These are phyloP conservation scores for Leucoagaricus sp. DNA, from an alignment of 1,284 basidiomycete genomes.

Conservation along the genomic window DNA sequence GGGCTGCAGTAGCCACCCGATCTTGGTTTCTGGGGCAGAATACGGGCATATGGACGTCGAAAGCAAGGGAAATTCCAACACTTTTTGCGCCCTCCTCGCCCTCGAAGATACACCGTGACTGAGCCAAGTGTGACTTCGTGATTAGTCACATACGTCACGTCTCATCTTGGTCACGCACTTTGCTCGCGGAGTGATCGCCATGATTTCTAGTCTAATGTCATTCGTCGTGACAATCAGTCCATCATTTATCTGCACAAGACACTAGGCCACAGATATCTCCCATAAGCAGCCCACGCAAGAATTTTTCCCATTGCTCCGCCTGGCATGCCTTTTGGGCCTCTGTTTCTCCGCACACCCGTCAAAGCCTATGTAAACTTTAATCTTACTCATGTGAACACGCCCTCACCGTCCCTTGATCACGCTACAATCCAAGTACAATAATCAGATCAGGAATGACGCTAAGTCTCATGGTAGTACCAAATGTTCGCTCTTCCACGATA, in stretches of 20 bases:
- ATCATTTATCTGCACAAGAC: too few species aligned
- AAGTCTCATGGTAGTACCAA: too few species aligned
- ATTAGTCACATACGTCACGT: background rate
- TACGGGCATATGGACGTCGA: conserved; percentile 18
- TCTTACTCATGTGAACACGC: too few species aligned
- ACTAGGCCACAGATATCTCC: background rate
- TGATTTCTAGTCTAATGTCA: too few species aligned
- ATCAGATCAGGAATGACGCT: background rate
- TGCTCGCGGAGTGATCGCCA: too few species aligned
- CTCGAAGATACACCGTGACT: conserved; percentile 18
- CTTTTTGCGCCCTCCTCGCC: conserved; percentile 14
- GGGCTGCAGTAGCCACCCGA: background rate
- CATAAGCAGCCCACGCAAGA: background rate
- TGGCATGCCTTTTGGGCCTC: too few species aligned
- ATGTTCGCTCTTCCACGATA: conserved; percentile 2
- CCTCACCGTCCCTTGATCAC: background rate
- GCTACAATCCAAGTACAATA: background rate
- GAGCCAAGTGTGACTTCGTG: conserved; percentile 10
- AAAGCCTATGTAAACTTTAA: too few species aligned
- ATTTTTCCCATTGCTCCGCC: too few species aligned
- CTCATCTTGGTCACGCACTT: too few species aligned
- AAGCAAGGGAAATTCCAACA: conserved; percentile 17
- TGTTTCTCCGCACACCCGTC: too few species aligned
- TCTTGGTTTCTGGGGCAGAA: conserved; percentile 11
- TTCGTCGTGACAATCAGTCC: too few species aligned